phyloP scores from a whole-genome alignment of 768 basidiomycete species.

The Cytidiella melzeri region DNA sequence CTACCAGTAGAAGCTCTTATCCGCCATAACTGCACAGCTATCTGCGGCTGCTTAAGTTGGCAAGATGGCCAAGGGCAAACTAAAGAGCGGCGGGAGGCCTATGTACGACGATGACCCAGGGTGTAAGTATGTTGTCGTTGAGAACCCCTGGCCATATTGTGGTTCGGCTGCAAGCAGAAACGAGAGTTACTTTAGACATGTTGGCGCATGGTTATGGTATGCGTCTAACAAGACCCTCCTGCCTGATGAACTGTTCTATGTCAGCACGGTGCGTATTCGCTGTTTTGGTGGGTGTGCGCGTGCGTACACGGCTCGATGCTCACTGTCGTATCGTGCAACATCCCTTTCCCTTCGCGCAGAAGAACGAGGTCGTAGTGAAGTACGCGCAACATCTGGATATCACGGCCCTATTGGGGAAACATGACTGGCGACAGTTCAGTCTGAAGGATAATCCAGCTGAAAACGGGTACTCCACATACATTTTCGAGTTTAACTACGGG shows the following conservation, averaged over 20 bases:
- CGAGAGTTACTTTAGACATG: conserved; percentile 13
- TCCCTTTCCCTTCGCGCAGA: neutral
- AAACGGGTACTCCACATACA: conserved; percentile 16
- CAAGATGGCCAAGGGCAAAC: neutral
- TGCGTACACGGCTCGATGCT: too few relatives aligned
- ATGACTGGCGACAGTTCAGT: conserved; percentile 19
- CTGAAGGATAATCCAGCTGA: neutral
- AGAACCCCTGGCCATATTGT: conserved; percentile 22
- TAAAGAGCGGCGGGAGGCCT: neutral
- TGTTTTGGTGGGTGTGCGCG: too few relatives aligned
- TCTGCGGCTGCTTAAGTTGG: too few relatives aligned
- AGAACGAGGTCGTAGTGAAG: conserved; percentile 18
- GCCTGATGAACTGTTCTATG: conserved; percentile 14
- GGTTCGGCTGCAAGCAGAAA: conserved; percentile 8
- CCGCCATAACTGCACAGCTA: too few relatives aligned
- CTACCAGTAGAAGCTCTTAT: too few relatives aligned
- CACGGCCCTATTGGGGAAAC: conserved; percentile 19
- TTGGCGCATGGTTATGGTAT: conserved; percentile 21
- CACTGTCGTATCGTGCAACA: too few relatives aligned
- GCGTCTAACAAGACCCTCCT: conserved; percentile 14
- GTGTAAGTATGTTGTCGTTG: conserved; percentile 23
- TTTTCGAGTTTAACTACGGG: conserved; percentile 25
- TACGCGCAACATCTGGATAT: conserved; percentile 17
- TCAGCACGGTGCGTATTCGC: conserved; percentile 17
- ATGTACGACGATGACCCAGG: conserved; percentile 19